Percentiles rank a stretch among this genome's conserved stretches.
These are phyloP conservation scores for Cordia subcordata DNA, from an alignment of 257 asterid genomes.

Conservation along the genomic window DNA sequence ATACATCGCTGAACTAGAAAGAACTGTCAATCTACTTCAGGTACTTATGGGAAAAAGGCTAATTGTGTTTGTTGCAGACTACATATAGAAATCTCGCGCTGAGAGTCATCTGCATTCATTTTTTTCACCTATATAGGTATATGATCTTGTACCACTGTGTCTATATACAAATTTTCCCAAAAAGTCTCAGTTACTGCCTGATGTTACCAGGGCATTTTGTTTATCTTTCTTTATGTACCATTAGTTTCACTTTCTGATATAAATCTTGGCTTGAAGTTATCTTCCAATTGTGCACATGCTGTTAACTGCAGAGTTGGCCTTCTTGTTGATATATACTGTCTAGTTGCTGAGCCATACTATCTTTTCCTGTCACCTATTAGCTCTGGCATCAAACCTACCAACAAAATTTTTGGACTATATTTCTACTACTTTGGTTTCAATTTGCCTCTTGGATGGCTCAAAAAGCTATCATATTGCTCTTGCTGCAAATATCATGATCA, in stretches of 20 bases:
- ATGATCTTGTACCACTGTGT: too few species aligned
- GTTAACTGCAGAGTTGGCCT: too few species aligned
- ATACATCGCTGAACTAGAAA: slow-evolving; percentile 77
- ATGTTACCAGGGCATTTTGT: too few species aligned
- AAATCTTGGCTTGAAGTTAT: too few species aligned
- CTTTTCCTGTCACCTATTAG: not conserved
- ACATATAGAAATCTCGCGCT: not conserved
- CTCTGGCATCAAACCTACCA: not conserved
- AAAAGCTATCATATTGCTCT: not conserved
- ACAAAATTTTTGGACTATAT: not conserved
- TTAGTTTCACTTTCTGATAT: too few species aligned
- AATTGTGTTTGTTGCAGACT: not conserved
- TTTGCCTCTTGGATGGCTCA: not conserved
- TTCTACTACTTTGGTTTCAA: not conserved
- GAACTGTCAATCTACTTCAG: slow-evolving; percentile 60
- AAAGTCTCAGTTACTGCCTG: too few species aligned
- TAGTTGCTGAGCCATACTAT: too few species aligned
- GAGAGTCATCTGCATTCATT: not conserved
- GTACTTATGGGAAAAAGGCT: slow-evolving; percentile 21
- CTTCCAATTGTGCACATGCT: too few species aligned
- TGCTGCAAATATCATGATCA: not conserved
- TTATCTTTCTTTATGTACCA: too few species aligned
- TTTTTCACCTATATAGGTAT: too few species aligned
- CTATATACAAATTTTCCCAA: too few species aligned
- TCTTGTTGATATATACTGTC: too few species aligned